Evolutionary conservation across 768 basidiomycete species (phyloP).

Genomic region (Sutorius australiensis): DNA sequence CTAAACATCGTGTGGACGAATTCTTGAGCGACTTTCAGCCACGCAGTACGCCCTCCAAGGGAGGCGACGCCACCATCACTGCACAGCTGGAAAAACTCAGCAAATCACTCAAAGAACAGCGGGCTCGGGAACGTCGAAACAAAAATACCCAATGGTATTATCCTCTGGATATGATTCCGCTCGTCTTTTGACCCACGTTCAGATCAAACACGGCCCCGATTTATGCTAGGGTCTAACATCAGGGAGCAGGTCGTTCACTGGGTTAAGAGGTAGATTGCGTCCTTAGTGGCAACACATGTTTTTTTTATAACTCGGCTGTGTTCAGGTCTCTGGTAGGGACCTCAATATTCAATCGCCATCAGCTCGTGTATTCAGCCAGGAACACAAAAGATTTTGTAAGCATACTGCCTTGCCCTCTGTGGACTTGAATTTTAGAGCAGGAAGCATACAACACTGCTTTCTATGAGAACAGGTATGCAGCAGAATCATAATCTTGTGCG

Average conservation of each 20-base stretch:
- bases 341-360: neutral
- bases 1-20: constrained; percentile 39
- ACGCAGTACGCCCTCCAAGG: constrained; percentile 44
- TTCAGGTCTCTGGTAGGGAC: neutral
- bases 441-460: too few relatives aligned
- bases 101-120: constrained; percentile 49
- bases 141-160: constrained; percentile 7
- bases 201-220: neutral
- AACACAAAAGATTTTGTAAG: neutral
- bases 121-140: constrained; percentile 23
- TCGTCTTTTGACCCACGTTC: constrained; percentile 3
- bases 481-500: too few relatives aligned
- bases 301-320: neutral
- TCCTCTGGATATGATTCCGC: neutral
- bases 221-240: neutral
- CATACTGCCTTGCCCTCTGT: neutral
- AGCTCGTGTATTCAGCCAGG: neutral
- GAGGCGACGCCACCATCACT: constrained; percentile 52
- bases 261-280: neutral
- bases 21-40: constrained; percentile 51
- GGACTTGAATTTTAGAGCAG: neutral
- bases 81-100: constrained; percentile 58
- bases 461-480: too few relatives aligned
- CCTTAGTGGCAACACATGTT: neutral
- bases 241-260: neutral